Percentiles rank a stretch among this genome's conserved stretches.
Evolutionary conservation across 2,329 filamentous ascomycete genomes (phyloP).

Genomic region (Colletotrichum truncatum): DNA sequence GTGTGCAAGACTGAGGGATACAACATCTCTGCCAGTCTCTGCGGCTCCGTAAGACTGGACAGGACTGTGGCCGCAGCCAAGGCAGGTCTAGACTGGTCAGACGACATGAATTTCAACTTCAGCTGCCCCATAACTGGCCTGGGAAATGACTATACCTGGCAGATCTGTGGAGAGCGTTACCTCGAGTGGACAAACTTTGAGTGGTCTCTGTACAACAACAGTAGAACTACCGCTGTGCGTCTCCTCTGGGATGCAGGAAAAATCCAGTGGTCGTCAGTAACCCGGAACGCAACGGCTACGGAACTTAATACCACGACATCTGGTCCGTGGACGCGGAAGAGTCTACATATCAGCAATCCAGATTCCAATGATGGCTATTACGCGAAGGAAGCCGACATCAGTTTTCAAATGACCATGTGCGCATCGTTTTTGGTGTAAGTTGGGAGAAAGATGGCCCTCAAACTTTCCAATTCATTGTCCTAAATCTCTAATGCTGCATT

Average conservation of each 20-base stretch:
- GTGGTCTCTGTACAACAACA: background rate
- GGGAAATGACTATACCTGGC: background rate
- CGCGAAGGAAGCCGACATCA: too few relatives aligned
- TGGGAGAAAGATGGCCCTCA: background rate
- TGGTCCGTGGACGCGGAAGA: too few relatives aligned
- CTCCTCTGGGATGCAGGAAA: background rate
- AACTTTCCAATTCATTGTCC: background rate
- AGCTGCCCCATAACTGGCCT: background rate
- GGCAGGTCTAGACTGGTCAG: background rate
- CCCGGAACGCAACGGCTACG: too few relatives aligned
- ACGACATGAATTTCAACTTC: background rate
- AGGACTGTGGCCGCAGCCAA: background rate
- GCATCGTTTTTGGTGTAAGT: background rate
- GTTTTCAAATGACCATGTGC: background rate
- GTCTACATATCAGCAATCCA: too few relatives aligned
- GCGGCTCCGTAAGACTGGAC: background rate
- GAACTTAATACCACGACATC: too few relatives aligned
- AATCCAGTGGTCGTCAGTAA: background rate
- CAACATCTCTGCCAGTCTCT: background rate
- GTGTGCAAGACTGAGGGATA: background rate
- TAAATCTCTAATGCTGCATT: background rate
- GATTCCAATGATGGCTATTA: too few relatives aligned
- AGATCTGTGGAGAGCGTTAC: background rate
- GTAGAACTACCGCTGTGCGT: background rate
- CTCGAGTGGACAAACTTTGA: background rate